Evolutionary conservation across 2,329 filamentous ascomycete genomes (phyloP).

Genomic region (Sporothrix curviconia): DNA sequence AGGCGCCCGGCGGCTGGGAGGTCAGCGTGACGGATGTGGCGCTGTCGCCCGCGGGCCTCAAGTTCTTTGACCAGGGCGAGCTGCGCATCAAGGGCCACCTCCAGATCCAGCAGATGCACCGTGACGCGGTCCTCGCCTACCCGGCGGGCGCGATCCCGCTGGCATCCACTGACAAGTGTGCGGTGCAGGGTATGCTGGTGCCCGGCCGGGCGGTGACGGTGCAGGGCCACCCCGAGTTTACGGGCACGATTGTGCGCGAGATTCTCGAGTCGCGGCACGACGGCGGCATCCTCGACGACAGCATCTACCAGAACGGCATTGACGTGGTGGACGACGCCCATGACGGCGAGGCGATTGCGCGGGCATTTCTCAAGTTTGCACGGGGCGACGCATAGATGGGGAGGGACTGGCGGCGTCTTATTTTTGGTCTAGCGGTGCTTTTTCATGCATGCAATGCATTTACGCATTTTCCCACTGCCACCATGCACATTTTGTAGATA

Average conservation of each 20-base stretch:
- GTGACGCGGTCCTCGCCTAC: conserved; percentile 62
- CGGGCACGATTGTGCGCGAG: conserved; percentile 61
- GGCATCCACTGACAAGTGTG: conserved; percentile 59
- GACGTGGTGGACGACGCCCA: conserved; percentile 59
- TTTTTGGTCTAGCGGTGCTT: too few species aligned
- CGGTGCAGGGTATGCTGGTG: conserved; percentile 73
- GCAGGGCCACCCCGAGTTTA: conserved; percentile 85
- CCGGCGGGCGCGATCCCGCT: conserved; percentile 57
- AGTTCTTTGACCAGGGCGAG: conserved; percentile 57
- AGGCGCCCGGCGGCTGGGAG: conserved; percentile 75
- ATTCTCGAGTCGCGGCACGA: conserved; percentile 58
- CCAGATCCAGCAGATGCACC: conserved; percentile 80
- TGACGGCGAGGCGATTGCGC: conserved; percentile 70
- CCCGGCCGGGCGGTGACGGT: conserved; percentile 63
- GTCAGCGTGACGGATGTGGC: conserved; percentile 64
- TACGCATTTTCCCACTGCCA: too few species aligned
- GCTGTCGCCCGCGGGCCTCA: conserved; percentile 62
- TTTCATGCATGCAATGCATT: too few species aligned
- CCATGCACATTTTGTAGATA: too few species aligned
- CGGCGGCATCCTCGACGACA: conserved; percentile 63
- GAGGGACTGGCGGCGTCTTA: too few species aligned
- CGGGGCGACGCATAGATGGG: conserved; percentile 38
- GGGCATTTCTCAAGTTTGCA: conserved; percentile 71
- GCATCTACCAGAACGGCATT: conserved; percentile 62
- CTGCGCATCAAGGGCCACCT: conserved; percentile 26